Evolutionary conservation across 169 alveolate species (phyloP).

Genomic region (Neospora caninum): DNA sequence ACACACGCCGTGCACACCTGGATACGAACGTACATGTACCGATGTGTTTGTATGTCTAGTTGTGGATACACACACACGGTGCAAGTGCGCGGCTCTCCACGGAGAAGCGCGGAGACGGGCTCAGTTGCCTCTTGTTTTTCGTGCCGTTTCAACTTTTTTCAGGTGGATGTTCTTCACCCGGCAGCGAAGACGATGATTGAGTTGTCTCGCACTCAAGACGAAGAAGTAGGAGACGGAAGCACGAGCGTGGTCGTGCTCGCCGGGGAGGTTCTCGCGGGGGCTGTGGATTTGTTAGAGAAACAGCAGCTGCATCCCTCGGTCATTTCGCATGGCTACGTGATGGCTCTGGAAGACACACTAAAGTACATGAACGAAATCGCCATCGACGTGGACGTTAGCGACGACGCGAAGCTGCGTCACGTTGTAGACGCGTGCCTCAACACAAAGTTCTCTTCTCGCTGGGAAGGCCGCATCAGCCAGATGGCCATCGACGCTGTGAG

Average conservation of each 20-base stretch:
- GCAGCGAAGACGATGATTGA: conserved; percentile 99
- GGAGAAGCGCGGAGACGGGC: no score
- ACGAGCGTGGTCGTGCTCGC: conserved; percentile 97
- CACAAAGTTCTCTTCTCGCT: conserved; percentile 82
- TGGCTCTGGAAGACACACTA: conserved; percentile 60
- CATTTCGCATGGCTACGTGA: conserved; percentile 47
- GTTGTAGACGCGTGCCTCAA: conserved; percentile 76
- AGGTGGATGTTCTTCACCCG: conserved; percentile 98
- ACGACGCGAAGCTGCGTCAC: conserved; percentile 75
- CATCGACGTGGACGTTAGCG: conserved; percentile 84
- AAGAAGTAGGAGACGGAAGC: conserved; percentile 99
- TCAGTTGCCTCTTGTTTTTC: no score
- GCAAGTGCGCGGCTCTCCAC: no score
- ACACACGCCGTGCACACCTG: no score
- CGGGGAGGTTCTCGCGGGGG: conserved; percentile 91
- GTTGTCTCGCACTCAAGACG: conserved; percentile 97
- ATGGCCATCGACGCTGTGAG: conserved; percentile 95
- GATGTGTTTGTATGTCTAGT: no score
- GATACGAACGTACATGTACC: no score
- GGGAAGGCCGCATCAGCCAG: conserved; percentile 93
- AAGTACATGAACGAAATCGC: conserved; percentile 88
- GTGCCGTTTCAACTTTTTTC: neutral
- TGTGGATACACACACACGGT: no score
- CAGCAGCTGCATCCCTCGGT: conserved; percentile 54
- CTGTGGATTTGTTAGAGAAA: conserved; percentile 43